Evolutionary conservation across 169 alveolate species (phyloP), one percentile per base, ranked within the genome.

Genomic region (Plasmodium falciparum): DNA sequence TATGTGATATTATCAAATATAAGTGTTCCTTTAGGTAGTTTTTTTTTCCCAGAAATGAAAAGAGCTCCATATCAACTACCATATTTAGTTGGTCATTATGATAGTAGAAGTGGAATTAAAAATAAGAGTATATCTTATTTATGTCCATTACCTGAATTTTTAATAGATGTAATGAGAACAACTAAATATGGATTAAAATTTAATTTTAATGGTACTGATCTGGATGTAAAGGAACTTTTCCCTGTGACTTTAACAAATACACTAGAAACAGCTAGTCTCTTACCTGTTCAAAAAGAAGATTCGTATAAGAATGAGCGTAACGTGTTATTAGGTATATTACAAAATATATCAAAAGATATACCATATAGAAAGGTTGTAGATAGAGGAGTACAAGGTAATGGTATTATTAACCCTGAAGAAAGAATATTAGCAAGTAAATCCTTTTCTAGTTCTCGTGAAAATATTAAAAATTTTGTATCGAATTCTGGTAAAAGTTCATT

Each of bases 21-120:
- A 2, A 29, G 73, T 12, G 61, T 69, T 26, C 61, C 76, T 9
- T 22, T 83, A 11, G 91, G 91, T 22, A 62, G 24, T 26, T 83
- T 67, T 69, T 20, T n/a, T 4, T 83, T 83, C 26, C 91, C 91
- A 12, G 26, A 12, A 17, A 29, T 52, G 59, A 70, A 83, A 59
- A 70, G n/a, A 24, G 74, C 65, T 5, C 91, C 80, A 2, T 83
- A 83, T 15, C 74, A 83, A 50, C 15, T 83, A n/a, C 91, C 91
- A 43, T 83, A 33, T 71, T 73, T 83, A 45, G 70, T 83, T 54
- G 91, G 85, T 1, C 50, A 67, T 61, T 83, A 83, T 71, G 62
- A 50, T 49, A 83, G 50, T 69, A 58, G 52, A 29, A 67, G 26
- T 39, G 91, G 91, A 17, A 63, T 15, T 24, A 49, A n/a, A 20